These are phyloP conservation scores for Mycena crocata DNA, from an alignment of 768 basidiomycete genomes.

Conservation along the genomic window DNA sequence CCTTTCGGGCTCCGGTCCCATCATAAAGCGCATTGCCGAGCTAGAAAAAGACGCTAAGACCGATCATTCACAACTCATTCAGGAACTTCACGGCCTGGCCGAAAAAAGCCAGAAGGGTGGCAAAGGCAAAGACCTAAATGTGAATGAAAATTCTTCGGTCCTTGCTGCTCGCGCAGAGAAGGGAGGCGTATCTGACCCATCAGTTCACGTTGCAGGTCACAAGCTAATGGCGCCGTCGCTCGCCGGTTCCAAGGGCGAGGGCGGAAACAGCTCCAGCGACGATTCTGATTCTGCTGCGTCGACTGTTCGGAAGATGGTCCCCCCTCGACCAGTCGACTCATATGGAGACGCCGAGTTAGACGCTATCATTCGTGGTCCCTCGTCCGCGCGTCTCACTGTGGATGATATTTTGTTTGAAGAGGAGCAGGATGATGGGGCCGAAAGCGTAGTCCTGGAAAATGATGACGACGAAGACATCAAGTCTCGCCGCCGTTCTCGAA, in stretches of 20 bases:
- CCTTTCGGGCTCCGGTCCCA: conserved; percentile 52
- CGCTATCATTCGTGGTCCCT: conserved; percentile 55
- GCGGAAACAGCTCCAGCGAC: conserved; percentile 19
- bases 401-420: conserved; percentile 35
- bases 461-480: conserved; percentile 25
- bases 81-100: conserved; percentile 53
- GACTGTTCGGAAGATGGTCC: conserved; percentile 3
- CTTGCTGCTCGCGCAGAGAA: conserved; percentile 2
- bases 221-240: background rate
- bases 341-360: conserved; percentile 44
- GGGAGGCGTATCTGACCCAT: conserved; percentile 24
- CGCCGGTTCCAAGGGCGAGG: conserved; percentile 8
- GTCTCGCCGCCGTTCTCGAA: conserved; percentile 41
- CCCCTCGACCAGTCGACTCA: background rate
- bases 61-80: conserved; percentile 47
- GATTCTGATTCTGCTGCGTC: conserved; percentile 21
- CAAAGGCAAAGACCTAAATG: conserved; percentile 29
- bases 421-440: conserved; percentile 12
- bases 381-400: conserved; percentile 40
- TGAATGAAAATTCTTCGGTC: conserved; percentile 24
- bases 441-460: conserved; percentile 31
- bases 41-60: conserved; percentile 47
- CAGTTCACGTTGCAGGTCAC: conserved; percentile 10
- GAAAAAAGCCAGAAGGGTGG: conserved; percentile 41
- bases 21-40: conserved; percentile 59